Evolutionary conservation across 192 early-diverging fungal species (phyloP).

Genomic region (Spizellomyces sp.): DNA sequence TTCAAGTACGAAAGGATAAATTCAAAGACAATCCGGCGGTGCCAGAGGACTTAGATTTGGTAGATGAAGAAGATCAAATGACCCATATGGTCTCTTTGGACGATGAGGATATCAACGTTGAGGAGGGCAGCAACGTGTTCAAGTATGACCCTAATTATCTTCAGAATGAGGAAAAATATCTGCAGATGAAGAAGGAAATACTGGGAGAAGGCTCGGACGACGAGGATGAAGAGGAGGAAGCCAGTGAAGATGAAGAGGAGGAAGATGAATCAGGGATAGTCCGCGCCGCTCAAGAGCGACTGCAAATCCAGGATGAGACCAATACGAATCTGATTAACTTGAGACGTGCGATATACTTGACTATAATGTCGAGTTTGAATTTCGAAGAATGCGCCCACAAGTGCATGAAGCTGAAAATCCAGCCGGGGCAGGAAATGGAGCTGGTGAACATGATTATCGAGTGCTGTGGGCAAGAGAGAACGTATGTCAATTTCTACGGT

Average conservation of each 20-base stretch:
- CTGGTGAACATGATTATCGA: constrained; percentile 97
- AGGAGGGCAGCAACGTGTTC: constrained; percentile 87
- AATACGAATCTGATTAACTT: constrained; percentile 87
- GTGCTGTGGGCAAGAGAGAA: constrained; percentile 93
- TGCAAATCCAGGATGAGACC: constrained; percentile 83
- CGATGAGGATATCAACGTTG: constrained; percentile 78
- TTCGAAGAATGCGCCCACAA: constrained; percentile 98
- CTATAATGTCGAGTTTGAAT: constrained; percentile 92
- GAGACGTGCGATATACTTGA: constrained; percentile 91
- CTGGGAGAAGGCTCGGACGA: constrained; percentile 71
- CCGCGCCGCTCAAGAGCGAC: constrained; percentile 43
- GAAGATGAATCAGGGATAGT: constrained; percentile 52
- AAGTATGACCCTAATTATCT: constrained; percentile 76
- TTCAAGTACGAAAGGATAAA: constrained; percentile 91
- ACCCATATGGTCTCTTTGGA: constrained; percentile 82
- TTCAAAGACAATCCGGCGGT: constrained; percentile 88
- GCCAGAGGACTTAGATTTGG: constrained; percentile 79
- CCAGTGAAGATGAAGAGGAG: constrained; percentile 58
- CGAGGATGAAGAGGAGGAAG: constrained; percentile 36
- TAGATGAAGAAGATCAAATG: constrained; percentile 95
- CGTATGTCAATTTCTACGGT: constrained; percentile 92
- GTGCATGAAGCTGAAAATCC: constrained; percentile 82
- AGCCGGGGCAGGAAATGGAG: constrained; percentile 86
- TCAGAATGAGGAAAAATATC: constrained; percentile 84
- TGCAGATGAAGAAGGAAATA: constrained; percentile 78